phyloP scores from a whole-genome alignment of 2,329 filamentous ascomycete genomes.

The Fusarium denticulatum region DNA sequence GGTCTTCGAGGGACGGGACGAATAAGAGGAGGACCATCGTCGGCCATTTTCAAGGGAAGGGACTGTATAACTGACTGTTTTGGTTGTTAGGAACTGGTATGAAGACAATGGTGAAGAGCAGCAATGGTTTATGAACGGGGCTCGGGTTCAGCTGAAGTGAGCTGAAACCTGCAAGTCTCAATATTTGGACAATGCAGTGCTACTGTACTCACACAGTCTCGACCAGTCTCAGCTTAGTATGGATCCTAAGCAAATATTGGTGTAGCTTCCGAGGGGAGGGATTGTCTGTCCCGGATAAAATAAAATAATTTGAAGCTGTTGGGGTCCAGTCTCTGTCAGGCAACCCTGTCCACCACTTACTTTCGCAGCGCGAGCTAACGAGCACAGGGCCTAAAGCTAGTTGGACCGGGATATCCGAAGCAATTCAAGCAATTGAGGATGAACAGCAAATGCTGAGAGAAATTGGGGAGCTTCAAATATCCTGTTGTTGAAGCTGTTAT shows the following conservation, averaged over 20 bases:
- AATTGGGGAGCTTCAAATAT: not conserved
- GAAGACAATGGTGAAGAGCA: not conserved
- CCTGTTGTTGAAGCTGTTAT: not conserved
- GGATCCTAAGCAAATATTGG: not conserved
- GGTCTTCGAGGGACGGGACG: constrained; percentile 78
- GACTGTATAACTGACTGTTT: not conserved
- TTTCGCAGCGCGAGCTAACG: constrained; percentile 15
- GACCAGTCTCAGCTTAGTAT: not conserved
- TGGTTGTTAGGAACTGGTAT: not conserved
- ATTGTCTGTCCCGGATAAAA: not conserved
- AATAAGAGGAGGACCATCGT: constrained; percentile 65
- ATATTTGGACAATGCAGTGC: constrained; percentile 8
- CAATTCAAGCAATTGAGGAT: constrained; percentile 1
- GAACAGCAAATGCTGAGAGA: not conserved
- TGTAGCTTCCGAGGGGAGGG: constrained; percentile 9
- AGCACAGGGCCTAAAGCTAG: constrained; percentile 25
- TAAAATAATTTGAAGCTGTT: constrained; percentile 13
- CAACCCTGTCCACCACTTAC: constrained; percentile 17
- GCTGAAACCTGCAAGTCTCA: constrained; percentile 22
- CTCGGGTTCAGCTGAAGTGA: constrained; percentile 5
- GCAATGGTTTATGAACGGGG: not conserved
- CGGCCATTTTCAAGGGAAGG: constrained; percentile 46
- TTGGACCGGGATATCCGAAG: constrained; percentile 32
- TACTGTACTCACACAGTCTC: constrained; percentile 32
- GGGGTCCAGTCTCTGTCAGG: constrained; percentile 15